phyloP scores from a whole-genome alignment of 345 rosid genomes.

The Cochlearia excelsa region DNA sequence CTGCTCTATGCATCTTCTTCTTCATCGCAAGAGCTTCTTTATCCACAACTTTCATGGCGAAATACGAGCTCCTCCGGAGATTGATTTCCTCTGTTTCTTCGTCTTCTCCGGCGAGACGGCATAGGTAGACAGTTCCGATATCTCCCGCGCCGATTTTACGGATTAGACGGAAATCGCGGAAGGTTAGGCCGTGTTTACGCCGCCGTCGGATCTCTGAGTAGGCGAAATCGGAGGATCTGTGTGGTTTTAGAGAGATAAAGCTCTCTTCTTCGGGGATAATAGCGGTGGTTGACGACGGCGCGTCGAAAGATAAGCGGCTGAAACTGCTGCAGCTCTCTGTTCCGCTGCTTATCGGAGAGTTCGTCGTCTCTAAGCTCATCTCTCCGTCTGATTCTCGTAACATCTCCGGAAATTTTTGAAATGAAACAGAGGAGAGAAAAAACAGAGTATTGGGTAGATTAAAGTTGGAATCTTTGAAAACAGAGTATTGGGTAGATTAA shows the following conservation, averaged over 20 bases:
- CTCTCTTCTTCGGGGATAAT: slow-evolving; percentile 41
- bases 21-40: slow-evolving; percentile 61
- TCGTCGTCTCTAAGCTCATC: slow-evolving; percentile 42
- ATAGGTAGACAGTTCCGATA: slow-evolving; percentile 83
- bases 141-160: slow-evolving; percentile 86
- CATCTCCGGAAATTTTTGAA: slow-evolving; percentile 6
- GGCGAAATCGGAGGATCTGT: slow-evolving; percentile 79
- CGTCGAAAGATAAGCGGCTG: slow-evolving; percentile 78
- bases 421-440: neutral
- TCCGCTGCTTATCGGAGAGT: slow-evolving; percentile 70
- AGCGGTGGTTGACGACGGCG: slow-evolving; percentile 39
- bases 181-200: slow-evolving; percentile 43
- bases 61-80: slow-evolving; percentile 20
- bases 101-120: slow-evolving; percentile 45
- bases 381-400: slow-evolving; percentile 44
- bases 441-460: no score
- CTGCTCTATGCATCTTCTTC: slow-evolving; percentile 75
- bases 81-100: slow-evolving; percentile 10
- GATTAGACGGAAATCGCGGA: slow-evolving; percentile 72
- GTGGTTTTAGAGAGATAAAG: slow-evolving; percentile 53
- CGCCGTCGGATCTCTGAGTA: slow-evolving; percentile 66
- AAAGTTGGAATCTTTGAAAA: neutral
- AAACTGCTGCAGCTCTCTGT: slow-evolving; percentile 66
- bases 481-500: neutral
- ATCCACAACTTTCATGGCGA: slow-evolving; percentile 95